Evolutionary conservation across 2,329 filamentous ascomycete species (phyloP), one percentile per base, ranked within the genome.

Genomic region (Ceratocystis smalleyi): DNA sequence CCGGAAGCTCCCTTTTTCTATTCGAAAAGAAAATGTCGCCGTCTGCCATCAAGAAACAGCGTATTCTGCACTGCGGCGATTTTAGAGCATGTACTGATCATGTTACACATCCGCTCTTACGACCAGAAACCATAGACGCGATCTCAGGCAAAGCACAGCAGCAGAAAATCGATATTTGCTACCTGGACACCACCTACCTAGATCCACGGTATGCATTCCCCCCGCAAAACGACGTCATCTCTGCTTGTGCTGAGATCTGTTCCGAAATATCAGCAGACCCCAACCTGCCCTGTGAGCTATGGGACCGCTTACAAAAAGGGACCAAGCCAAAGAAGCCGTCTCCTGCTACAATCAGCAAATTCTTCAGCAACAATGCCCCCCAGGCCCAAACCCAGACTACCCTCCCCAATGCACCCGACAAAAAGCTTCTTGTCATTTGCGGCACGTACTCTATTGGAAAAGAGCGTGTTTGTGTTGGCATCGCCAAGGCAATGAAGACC

Each of bases 371-470:
- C 5, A 76, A 77, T n/a, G 1, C 61, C 22, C 10, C 27, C 30
- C 24, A 47, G 32, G 5, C 35, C 43, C 74, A 73, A 19, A 62
- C 67, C 3, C 70, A 71, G 5, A 69, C 69, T 2, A 69, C 71
- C 32, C 70, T 69, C 19, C 71, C 74, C 62, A 71, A 73, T 55
- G 66, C 72, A 2, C 62, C 67, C 1, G 68, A 68, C 32, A 66
- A 68, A 51, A 67, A 71, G 65, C 67, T 99, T 1, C 81, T 99
- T 0, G 89, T 99, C 4, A 83, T 99, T 5, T 95, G 96, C 67
- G 94, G 94, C 55, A 99, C 94, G 0, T 99, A 99, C 75, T 95
- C 88, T 69, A 99, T 99, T 70, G 94, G 94, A 71, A 99, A 99
- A 75, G 94, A 99, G 74, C 87, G 91, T 49, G 91, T 99, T 68